Conservation (phyloP, 139 green algal species). For the Volvox reticuliferus region DNA sequence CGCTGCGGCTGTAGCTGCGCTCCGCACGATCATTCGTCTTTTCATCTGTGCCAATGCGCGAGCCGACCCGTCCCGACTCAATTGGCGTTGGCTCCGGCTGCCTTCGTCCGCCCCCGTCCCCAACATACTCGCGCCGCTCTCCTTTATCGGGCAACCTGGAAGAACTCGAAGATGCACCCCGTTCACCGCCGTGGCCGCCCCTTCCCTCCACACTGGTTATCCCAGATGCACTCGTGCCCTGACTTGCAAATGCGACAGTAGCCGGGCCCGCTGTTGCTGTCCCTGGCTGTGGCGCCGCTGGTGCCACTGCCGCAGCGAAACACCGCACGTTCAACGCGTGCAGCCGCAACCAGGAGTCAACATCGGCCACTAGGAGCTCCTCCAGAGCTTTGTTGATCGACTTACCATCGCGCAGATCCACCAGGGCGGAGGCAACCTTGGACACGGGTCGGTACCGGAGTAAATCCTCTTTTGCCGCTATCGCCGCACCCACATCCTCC, state of each 20-base stretch:
- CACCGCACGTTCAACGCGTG: conserved; percentile 34
- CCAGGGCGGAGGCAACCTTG: not conserved
- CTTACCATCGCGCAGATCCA: not conserved
- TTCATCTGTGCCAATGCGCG: not conserved
- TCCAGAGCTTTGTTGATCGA: not conserved
- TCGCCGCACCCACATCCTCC: not conserved
- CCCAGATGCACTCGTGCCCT: not conserved
- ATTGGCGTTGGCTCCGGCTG: not conserved
- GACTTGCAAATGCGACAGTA: not conserved
- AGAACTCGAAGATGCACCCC: too few species aligned
- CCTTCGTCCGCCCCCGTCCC: not conserved
- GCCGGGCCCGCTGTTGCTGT: too few species aligned
- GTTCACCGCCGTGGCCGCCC: too few species aligned
- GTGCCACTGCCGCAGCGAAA: not conserved
- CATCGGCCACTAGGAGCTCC: not conserved
- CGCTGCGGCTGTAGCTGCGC: not conserved
- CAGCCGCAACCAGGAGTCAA: not conserved
- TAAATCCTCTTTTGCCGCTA: not conserved
- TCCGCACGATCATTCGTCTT: too few species aligned
- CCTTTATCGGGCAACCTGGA: not conserved
- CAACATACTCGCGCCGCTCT: too few species aligned
- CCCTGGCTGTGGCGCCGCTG: not conserved
- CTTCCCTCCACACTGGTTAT: too few species aligned
- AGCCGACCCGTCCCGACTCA: not conserved
- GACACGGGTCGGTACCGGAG: conserved; percentile 13